Evolutionary conservation across 1,139 yeast species (phyloP), one percentile per base, ranked within the genome.

Genomic region (Arxiozyma slooffiae): DNA sequence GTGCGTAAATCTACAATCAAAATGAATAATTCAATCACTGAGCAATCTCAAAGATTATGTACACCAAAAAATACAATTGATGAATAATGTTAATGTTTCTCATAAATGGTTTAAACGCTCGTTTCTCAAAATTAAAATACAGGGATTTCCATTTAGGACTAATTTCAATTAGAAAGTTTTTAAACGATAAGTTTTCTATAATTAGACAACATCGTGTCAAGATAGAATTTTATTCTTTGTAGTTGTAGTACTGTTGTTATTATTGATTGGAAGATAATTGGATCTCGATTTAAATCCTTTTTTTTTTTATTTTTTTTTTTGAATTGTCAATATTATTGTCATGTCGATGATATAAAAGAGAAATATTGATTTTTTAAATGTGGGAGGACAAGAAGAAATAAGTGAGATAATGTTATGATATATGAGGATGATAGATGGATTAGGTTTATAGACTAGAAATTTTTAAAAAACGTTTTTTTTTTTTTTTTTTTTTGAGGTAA

Each of bases 171-270:
- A 97, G 97, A 3, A 97, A 90, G 63, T 73, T 94, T 53, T 72
- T 92, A 52, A 94, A 89, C 58, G 85, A 82, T 62, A 92, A 92
- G 73, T 74, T 92, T 53, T 74, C 82, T 1, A 89, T 92, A 97
- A 97, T 94, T 18, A 76, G 97, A 52, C 73, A 75, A 18, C 98
- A 92, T 66, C 99, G 94, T 67, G 98, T 92, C 21, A 77, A 97
- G 63, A 86, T 94, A 96, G 99, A 92, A 63, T 95, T 96, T 7
- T 98, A 92, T 66, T 92, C 92, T 63, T 94, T 26, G 85, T 92
- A 18, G 89, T 92, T 41, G 96, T 97, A 1, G 89, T 92, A 38
- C 70, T 92, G 49, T 73, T 92, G 53, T 70, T 92, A 52, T 98
- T 92, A 68, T 98, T 98, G 16, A 86, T 92, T 51, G 98, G 98